Evolutionary conservation across 2,329 filamentous ascomycete genomes (phyloP).

Genomic region (Alternaria sp.): DNA sequence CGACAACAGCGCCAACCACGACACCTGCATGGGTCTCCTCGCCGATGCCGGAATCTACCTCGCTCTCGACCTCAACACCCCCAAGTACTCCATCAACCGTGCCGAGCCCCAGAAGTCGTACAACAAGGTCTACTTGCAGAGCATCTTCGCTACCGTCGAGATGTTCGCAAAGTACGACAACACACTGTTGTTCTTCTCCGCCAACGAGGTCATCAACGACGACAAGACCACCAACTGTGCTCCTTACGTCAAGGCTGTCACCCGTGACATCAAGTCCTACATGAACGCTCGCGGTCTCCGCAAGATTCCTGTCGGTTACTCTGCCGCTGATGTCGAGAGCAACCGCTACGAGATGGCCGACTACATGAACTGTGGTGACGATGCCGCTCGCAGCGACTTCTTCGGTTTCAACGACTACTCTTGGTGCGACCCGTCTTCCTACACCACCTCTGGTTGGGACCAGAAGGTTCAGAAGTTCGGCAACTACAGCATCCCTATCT

Average conservation of each 20-base stretch:
- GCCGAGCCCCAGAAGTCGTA: constrained; percentile 77
- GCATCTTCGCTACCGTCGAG: constrained; percentile 88
- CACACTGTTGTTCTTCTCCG: constrained; percentile 84
- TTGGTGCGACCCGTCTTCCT: constrained; percentile 79
- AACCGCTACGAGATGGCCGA: constrained; percentile 87
- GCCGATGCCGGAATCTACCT: constrained; percentile 90
- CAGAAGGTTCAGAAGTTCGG: constrained; percentile 88
- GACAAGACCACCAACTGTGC: constrained; percentile 69
- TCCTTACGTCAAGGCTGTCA: constrained; percentile 76
- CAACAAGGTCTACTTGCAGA: constrained; percentile 85
- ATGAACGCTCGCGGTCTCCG: constrained; percentile 75
- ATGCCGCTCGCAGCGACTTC: constrained; percentile 86
- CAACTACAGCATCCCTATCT: constrained; percentile 87
- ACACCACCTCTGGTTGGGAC: constrained; percentile 79
- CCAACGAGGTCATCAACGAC: constrained; percentile 80
- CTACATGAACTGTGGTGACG: constrained; percentile 93
- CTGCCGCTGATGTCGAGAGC: constrained; percentile 82
- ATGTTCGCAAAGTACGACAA: constrained; percentile 84
- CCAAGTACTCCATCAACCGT: constrained; percentile 87
- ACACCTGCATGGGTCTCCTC: constrained; percentile 83
- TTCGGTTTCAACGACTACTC: constrained; percentile 92
- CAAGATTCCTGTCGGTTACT: constrained; percentile 79
- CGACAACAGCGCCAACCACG: constrained; percentile 84
- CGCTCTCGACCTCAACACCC: constrained; percentile 91
- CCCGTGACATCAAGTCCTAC: constrained; percentile 83